These are phyloP conservation scores for Arthromyces matolae DNA, from an alignment of 768 basidiomycete species.

Conservation along the genomic window DNA sequence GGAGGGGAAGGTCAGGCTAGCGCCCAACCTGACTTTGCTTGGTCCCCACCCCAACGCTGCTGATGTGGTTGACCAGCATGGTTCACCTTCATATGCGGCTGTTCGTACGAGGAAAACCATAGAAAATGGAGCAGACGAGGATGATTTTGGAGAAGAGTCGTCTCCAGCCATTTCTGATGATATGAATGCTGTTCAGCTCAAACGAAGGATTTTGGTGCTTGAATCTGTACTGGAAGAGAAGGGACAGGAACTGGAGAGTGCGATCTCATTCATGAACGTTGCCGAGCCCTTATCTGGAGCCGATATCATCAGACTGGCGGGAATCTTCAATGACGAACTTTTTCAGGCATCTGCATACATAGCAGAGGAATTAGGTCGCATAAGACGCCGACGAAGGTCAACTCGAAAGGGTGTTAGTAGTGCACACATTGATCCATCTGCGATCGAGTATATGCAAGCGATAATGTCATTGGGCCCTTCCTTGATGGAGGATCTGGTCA, in stretches of 20 bases:
- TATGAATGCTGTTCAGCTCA: not conserved
- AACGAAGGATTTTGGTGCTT: constrained; percentile 4
- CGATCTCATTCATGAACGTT: constrained; percentile 45
- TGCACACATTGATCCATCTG: constrained; percentile 18
- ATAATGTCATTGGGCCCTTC: constrained; percentile 35
- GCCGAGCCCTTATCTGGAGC: constrained; percentile 43
- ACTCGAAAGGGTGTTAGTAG: constrained; percentile 9
- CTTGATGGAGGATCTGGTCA: constrained; percentile 28
- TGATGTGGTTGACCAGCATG: not conserved
- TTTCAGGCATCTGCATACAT: constrained; percentile 48
- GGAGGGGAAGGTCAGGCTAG: constrained; percentile 8
- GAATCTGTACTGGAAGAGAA: constrained; percentile 35
- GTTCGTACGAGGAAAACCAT: not conserved
- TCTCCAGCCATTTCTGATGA: not conserved
- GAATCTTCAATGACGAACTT: constrained; percentile 46
- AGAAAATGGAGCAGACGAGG: not conserved
- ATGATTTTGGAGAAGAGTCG: not conserved
- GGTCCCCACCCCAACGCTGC: not conserved
- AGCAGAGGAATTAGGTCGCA: constrained; percentile 39
- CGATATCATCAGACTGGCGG: constrained; percentile 45
- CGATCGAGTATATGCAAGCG: constrained; percentile 16
- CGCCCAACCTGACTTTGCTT: not conserved
- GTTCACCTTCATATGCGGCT: not conserved
- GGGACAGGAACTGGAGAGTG: constrained; percentile 46
- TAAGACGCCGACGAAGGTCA: constrained; percentile 20